Conservation (phyloP, 2,329 filamentous ascomycete genomes). For the Dactylonectria macrodidyma region DNA sequence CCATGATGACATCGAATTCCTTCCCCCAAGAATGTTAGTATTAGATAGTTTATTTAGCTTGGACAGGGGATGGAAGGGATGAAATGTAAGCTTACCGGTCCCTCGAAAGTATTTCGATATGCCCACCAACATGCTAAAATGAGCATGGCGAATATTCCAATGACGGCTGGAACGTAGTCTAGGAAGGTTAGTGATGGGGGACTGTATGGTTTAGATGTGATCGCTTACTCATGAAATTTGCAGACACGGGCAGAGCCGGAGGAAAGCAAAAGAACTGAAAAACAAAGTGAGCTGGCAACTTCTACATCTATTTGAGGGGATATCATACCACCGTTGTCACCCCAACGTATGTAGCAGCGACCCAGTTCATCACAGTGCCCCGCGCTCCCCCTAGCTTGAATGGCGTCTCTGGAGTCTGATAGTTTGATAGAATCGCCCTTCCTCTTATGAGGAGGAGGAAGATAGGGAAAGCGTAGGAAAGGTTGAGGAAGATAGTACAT, state of each 20-base stretch:
- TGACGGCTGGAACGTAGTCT: conserved; percentile 53
- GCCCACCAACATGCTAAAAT: conserved; percentile 31
- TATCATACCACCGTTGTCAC: conserved; percentile 36
- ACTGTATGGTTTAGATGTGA: background rate
- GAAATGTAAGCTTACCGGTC: conserved; percentile 31
- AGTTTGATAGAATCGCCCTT: background rate
- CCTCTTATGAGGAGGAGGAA: conserved; percentile 33
- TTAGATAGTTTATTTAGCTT: background rate
- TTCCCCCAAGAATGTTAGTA: background rate
- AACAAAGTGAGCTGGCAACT: background rate
- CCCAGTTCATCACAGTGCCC: conserved; percentile 32
- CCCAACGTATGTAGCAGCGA: conserved; percentile 38
- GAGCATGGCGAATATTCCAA: conserved; percentile 51
- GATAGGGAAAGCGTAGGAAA: conserved; percentile 39
- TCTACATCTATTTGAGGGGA: accelerated
- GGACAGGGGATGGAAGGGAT: background rate
- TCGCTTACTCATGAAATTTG: conserved; percentile 35
- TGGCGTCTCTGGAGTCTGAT: conserved; percentile 18
- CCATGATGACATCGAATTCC: conserved; percentile 30
- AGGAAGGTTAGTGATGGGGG: background rate
- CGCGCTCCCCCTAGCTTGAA: conserved; percentile 31
- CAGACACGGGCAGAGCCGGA: conserved; percentile 32
- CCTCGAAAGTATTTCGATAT: conserved; percentile 38
- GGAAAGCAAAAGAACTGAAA: conserved; percentile 42
- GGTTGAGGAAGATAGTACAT: conserved; percentile 41